Evolutionary conservation across 768 basidiomycete species (phyloP), one percentile per base, ranked within the genome.

Genomic region (Dioszegia aurantiaca): DNA sequence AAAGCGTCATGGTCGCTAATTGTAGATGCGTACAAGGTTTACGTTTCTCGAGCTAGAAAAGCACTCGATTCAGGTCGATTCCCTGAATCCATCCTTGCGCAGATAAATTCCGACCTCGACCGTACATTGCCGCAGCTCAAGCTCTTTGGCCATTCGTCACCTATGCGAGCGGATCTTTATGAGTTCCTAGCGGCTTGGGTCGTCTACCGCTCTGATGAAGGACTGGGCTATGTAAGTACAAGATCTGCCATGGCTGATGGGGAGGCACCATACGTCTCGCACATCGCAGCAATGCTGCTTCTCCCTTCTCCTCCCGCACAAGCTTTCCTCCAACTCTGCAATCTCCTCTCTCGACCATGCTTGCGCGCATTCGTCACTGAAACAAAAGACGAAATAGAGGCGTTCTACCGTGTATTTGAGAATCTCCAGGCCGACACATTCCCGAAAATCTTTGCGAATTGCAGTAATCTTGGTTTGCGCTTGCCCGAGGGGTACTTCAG

Each of bases 401-500:
- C 73, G 1, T 76, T 67, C 52, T 76, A 74, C 43, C 59, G 75
- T 41, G 75, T 74, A 3, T 69, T 76, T 30, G 75, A 76, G 48
- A 74, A 73, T 33, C 65, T 76, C 2, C 71, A 76, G 47, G 71
- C 71, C 23, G 75, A 76, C 52, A 53, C 52, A 2, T 76, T 70
- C 47, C 75, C 75, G 0, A 73, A 69, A 46, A 74, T 76, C 36
- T 76, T 67, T 48, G 73, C 75, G 12, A 76, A 76, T 57, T 73
- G 71, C 48, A 74, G 73, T 56, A 70, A 72, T 58, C 57, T 74
- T 4, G 75, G 72, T 11, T 47, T 74, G 26, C 61, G 68, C 24
- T 49, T 76, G 17, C 75, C 75, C 4, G 67, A 74, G 51, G 64
- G 71, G 26, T 76, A 68, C 46, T 76, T 76, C 44, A 63, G 71